Base-by-base conservation (phyloP, 2,329 filamentous ascomycete species). In the Biscogniauxia mediterranea region DNA sequence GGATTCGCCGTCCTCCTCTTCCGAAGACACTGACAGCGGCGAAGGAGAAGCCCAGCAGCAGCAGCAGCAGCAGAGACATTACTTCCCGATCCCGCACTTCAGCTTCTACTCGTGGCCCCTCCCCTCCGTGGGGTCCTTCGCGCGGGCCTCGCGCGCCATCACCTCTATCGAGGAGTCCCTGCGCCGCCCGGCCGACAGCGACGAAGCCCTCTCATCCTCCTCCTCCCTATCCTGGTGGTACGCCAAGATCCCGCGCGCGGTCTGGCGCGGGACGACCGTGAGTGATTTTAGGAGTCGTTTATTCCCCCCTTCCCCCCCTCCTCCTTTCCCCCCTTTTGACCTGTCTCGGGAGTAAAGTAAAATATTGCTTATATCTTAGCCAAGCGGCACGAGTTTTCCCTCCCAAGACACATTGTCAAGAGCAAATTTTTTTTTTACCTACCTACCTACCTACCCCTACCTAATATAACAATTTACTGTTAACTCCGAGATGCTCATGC, bases 41-140 rank as follows among this genome's bases (percentile, higher is more conserved):
- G 38, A 28, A 5, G 26, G 11, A 56, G 26, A 23, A 23, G 23
- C 23, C n/a, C 25, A 26, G 21, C 9, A 46, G 26, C 26, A 21
- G 19, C 17, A 46, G 28, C 19, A 26, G 25, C 13, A 54, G 52
- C 8, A 19, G 25, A 19, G 64, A 8, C 78, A 78, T 42, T 75
- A 75, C 61, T 85, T 83, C 72, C 70, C 82, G 4, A 81, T 85
- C 74, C 83, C 83, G 60, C 84, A 82, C 74, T 87, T 83, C 76
- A 78, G 77, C 68, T 83, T 80, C 74, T 85, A 80, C 80, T 78
- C 80, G 5, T 85, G 83, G 83, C 74, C 79, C 21, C 75, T 82
- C 53, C 79, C 78, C 57, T 81, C 81, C 75, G 82, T 80, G 70
- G 77, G 76, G 5, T 79, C 79, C 6, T 68, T 83, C 15, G 64